phyloP scores from a whole-genome alignment of 495 filamentous ascomycete species.

The Podospora pseudoanserina region DNA sequence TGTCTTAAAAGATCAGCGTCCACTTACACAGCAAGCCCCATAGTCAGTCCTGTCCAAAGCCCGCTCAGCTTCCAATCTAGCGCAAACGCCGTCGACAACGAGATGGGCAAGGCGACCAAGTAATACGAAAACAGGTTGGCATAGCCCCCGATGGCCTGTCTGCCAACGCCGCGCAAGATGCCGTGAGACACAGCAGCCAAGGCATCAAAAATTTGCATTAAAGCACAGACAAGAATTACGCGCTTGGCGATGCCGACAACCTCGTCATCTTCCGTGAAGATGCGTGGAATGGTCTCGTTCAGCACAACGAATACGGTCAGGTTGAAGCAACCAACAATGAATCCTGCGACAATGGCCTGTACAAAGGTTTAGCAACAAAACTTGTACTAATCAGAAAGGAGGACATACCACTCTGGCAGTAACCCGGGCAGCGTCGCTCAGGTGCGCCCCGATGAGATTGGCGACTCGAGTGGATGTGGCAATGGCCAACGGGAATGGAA shows the following conservation, averaged over 20 bases:
- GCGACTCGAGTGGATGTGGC: conserved; percentile 54
- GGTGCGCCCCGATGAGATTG: conserved; percentile 56
- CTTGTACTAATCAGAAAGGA: not conserved
- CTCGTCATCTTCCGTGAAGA: conserved; percentile 71
- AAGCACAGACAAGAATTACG: conserved; percentile 68
- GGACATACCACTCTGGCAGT: conserved; percentile 55
- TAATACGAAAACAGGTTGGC: conserved; percentile 79
- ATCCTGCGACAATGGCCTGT: conserved; percentile 25
- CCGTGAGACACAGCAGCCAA: conserved; percentile 69
- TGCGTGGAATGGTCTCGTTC: conserved; percentile 56
- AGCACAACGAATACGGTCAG: conserved; percentile 51
- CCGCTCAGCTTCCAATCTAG: conserved; percentile 64
- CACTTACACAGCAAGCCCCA: conserved; percentile 51
- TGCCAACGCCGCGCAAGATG: conserved; percentile 70
- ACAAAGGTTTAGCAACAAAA: not conserved
- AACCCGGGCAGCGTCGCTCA: conserved; percentile 60
- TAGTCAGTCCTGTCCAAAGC: conserved; percentile 66
- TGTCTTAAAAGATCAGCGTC: not conserved
- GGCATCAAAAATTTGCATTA: conserved; percentile 77
- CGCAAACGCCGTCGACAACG: conserved; percentile 64
- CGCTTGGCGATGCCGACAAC: conserved; percentile 63
- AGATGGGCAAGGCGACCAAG: conserved; percentile 70
- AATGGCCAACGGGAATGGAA: conserved; percentile 54
- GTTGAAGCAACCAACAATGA: conserved; percentile 65
- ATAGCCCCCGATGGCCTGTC: conserved; percentile 76